phyloP scores from a whole-genome alignment of 345 rosid genomes.

The Microthlaspi erraticum region DNA sequence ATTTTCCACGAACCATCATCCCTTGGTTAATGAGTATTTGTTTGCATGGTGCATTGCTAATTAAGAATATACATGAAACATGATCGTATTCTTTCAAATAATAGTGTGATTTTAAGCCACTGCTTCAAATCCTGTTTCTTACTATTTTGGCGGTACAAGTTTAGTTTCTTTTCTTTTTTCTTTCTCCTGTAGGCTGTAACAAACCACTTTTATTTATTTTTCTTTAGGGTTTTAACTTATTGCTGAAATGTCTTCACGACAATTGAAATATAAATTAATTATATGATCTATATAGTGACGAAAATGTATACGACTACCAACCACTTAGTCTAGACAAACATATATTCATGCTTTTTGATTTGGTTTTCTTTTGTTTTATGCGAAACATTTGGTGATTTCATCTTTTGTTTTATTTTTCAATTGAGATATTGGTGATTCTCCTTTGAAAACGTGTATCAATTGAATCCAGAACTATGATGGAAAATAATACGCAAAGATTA shows the following conservation, averaged over 20 bases:
- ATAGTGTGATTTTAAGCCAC: too few relatives aligned
- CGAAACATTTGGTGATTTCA: slow-evolving; percentile 1
- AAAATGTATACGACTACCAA: not conserved
- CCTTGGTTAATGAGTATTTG: too few relatives aligned
- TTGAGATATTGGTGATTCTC: not conserved
- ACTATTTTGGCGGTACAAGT: slow-evolving; percentile 27
- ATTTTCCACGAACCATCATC: too few relatives aligned
- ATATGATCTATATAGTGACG: not conserved
- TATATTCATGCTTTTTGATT: not conserved
- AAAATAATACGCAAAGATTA: not conserved
- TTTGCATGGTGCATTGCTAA: too few relatives aligned
- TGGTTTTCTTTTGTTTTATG: not conserved
- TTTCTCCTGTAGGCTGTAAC: not conserved
- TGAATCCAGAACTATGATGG: not conserved
- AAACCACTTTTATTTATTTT: not conserved
- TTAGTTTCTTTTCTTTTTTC: not conserved
- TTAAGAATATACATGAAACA: not conserved
- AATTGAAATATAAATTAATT: not conserved
- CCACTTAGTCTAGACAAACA: not conserved
- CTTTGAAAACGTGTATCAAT: not conserved
- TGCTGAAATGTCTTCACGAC: too few relatives aligned
- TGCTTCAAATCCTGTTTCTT: not conserved
- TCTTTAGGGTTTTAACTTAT: not conserved
- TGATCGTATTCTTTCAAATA: not conserved
- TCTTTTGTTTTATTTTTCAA: not conserved